phyloP scores from a whole-genome alignment of 345 rosid genomes.

The Excoecaria agallocha region DNA sequence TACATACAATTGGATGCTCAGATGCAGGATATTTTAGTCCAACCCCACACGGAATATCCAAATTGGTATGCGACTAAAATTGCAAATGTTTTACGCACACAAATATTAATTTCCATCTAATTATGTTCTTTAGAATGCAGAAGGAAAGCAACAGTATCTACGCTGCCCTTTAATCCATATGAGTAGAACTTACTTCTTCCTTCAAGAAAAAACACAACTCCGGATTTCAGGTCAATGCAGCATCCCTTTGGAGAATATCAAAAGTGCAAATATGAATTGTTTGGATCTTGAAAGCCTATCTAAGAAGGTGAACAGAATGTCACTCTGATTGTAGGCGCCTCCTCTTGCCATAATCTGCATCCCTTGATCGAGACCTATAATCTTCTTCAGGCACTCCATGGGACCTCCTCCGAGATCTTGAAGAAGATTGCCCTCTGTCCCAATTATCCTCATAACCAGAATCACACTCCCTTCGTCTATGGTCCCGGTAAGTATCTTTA shows the following conservation, averaged over 20 bases:
- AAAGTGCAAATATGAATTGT: slow-evolving; percentile 6
- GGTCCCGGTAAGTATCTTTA: slow-evolving; percentile 55
- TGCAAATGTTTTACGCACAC: slow-evolving; percentile 32
- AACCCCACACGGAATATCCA: slow-evolving; percentile 30
- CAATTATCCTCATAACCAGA: slow-evolving; percentile 62
- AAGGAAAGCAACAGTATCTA: slow-evolving; percentile 25
- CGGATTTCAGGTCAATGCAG: slow-evolving; percentile 22
- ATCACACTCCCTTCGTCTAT: slow-evolving; percentile 55
- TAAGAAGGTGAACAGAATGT: slow-evolving; percentile 16
- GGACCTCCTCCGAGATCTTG: slow-evolving; percentile 63
- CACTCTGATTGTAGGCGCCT: slow-evolving; percentile 62
- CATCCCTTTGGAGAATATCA: slow-evolving; percentile 25
- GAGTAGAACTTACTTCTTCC: slow-evolving; percentile 55
- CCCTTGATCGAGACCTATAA: slow-evolving; percentile 67
- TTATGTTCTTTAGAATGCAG: slow-evolving; percentile 30
- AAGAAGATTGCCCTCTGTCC: slow-evolving; percentile 64
- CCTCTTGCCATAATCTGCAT: slow-evolving; percentile 80
- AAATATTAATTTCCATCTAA: slow-evolving; percentile 27
- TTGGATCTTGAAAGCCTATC: slow-evolving; percentile 13
- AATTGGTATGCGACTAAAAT: slow-evolving; percentile 25
- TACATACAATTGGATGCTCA: slow-evolving; percentile 22
- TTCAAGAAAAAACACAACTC: slow-evolving; percentile 27
- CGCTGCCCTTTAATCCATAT: slow-evolving; percentile 31
- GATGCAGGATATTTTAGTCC: slow-evolving; percentile 23
- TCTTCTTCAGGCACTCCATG: slow-evolving; percentile 58